Evolutionary conservation across 2,329 filamentous ascomycete species (phyloP), one percentile per base, ranked within the genome.

Genomic region (Aureobasidium mangrovei): DNA sequence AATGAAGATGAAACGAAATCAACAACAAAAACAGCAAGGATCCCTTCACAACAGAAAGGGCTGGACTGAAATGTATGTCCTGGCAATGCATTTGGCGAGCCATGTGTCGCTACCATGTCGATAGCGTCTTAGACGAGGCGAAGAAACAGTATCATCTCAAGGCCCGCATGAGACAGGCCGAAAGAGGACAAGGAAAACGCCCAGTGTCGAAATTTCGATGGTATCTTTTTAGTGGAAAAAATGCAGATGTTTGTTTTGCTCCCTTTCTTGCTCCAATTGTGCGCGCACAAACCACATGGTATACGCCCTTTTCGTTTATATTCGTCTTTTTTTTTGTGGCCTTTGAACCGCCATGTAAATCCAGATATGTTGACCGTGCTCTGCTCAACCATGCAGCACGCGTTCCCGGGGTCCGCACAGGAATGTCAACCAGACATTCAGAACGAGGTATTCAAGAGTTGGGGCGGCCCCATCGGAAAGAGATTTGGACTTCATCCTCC

Each of bases 401-500:
- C 38, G 24, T 6, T n/a, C 2, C 18, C 29, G 10, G 9, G 27
- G 26, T 38, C 32, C 12, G 33, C 8, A 47, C n/a, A 4, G 6
- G n/a, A 6, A 32, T 40, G 10, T n/a, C 46, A 49, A 49, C 35
- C 35, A 31, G n/a, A 9, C 36, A 40, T 24, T 31, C 18, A 10
- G 46, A 28, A 39, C 28, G 31, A 40, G 18, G 35, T 49, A 49
- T 49, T 38, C 46, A 49, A 49, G 31, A 4, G n/a, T 28, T 33
- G 32, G n/a, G 46, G 18, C 18, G 18, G 18, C 18, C 18, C 18
- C 18, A 18, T 18, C 18, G 18, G 18, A 18, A 18, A 18, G 18
- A 18, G 1, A 18, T 18, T 18, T 18, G 18, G 18, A 18, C 41
- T 24, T 54, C 44, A 54, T 28, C 74, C 74, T 9, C 74, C 74